phyloP scores from a whole-genome alignment of 2,329 filamentous ascomycete genomes.

The Pyrenophora seminiperda region DNA sequence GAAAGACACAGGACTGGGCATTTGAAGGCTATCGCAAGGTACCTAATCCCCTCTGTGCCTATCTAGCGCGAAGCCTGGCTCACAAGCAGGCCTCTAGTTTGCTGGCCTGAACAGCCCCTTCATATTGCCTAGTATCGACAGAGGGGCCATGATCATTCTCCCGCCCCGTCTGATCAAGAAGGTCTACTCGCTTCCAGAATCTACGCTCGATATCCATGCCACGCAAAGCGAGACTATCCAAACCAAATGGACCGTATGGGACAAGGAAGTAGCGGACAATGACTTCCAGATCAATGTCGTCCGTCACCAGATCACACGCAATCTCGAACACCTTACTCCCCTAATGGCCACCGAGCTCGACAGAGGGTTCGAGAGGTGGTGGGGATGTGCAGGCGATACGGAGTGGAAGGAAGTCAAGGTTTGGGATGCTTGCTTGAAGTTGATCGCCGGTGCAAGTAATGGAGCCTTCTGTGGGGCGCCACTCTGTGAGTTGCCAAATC shows the following conservation, averaged over 20 bases:
- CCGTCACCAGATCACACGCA: conserved; percentile 22
- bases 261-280: conserved; percentile 18
- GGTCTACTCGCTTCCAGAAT: conserved; percentile 19
- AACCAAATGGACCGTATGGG: conserved; percentile 24
- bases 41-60: background rate
- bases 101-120: conserved; percentile 14
- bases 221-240: conserved; percentile 23
- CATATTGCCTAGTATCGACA: conserved; percentile 21
- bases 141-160: conserved; percentile 21
- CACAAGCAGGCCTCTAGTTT: conserved; percentile 6
- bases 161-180: conserved; percentile 21
- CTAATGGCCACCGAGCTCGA: conserved; percentile 20
- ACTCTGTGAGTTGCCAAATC: conserved; percentile 12
- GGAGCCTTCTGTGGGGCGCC: conserved; percentile 24
- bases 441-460: conserved; percentile 21
- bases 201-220: conserved; percentile 17
- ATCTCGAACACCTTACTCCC: conserved; percentile 20
- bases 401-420: conserved; percentile 23
- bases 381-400: conserved; percentile 12
- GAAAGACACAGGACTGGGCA: conserved; percentile 20
- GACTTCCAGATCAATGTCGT: conserved; percentile 26
- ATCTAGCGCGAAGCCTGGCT: background rate
- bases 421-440: conserved; percentile 18
- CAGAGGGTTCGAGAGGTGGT: conserved; percentile 18
- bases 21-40: conserved; percentile 24